Percentiles rank a stretch among this genome's conserved stretches.
These are phyloP conservation scores for Aspergillus indologenus DNA, from an alignment of 495 filamentous ascomycete species.

Conservation along the genomic window DNA sequence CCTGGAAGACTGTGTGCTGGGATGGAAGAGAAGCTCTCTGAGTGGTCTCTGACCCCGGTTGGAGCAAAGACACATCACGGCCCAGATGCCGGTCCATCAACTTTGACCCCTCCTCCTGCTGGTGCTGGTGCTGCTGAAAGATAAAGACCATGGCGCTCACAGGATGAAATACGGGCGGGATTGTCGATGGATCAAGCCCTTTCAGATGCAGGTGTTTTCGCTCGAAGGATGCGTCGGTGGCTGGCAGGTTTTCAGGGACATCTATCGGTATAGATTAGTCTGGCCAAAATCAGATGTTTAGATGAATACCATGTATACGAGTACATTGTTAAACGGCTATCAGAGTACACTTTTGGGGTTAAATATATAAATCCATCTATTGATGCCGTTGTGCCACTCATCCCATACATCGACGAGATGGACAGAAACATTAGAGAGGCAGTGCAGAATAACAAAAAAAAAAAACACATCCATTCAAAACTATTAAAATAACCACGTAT, in stretches of 20 bases:
- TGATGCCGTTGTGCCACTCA: background rate
- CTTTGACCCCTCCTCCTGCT: background rate
- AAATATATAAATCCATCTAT: background rate
- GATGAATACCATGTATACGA: no score
- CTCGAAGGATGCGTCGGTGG: constrained; percentile 18
- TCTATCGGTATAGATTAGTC: constrained; percentile 2
- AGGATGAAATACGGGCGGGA: background rate
- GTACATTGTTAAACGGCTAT: no score
- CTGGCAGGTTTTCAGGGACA: constrained; percentile 13
- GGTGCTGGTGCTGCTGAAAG: background rate
- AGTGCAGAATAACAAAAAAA: background rate
- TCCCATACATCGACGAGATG: background rate
- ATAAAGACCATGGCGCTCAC: background rate
- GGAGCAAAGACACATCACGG: constrained; percentile 13
- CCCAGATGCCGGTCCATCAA: background rate
- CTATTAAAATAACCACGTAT: background rate
- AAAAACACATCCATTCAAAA: background rate
- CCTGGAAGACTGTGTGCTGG: constrained; percentile 7
- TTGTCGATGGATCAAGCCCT: constrained; percentile 3
- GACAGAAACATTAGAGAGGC: background rate
- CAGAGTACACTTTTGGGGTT: no score
- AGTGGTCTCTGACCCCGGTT: constrained; percentile 1
- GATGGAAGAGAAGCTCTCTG: constrained; percentile 3
- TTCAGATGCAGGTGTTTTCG: constrained; percentile 8
- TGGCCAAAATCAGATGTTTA: background rate